A percentile compares a stretch with the other conserved stretches of the same genome.
phyloP scores from a whole-genome alignment of 2,329 filamentous ascomycete genomes.

The Sarocladiaceae sp. region DNA sequence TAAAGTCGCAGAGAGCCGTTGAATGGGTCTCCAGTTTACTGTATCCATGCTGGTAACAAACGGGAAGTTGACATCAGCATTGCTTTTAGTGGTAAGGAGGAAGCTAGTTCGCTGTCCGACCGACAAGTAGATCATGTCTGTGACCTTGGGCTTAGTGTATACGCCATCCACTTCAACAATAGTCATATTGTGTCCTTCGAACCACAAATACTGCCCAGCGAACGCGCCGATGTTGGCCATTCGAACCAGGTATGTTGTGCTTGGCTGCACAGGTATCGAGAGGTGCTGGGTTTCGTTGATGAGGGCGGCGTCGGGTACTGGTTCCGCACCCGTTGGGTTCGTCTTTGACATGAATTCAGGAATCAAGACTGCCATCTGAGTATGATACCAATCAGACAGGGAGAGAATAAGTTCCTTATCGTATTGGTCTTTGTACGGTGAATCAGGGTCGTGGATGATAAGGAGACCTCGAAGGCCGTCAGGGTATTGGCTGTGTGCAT shows the following conservation, averaged over 20 bases:
- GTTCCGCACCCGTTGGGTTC: constrained; percentile 57
- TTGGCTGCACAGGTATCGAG: constrained; percentile 55
- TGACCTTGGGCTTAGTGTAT: constrained; percentile 57
- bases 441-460: constrained; percentile 58
- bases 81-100: constrained; percentile 58
- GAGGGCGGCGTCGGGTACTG: constrained; percentile 63
- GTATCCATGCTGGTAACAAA: constrained; percentile 68
- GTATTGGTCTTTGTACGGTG: constrained; percentile 51
- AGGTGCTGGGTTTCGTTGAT: constrained; percentile 67
- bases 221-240: constrained; percentile 73
- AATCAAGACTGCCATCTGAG: constrained; percentile 44
- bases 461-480: constrained; percentile 64
- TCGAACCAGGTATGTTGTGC: constrained; percentile 69
- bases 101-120: constrained; percentile 65
- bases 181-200: constrained; percentile 62
- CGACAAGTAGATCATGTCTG: constrained; percentile 61
- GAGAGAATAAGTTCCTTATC: constrained; percentile 63
- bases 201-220: constrained; percentile 61
- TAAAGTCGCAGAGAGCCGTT: not conserved
- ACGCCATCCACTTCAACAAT: constrained; percentile 73
- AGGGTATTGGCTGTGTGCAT: constrained; percentile 63
- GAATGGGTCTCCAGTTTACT: constrained; percentile 32
- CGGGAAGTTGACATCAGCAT: constrained; percentile 59
- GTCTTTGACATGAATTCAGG: constrained; percentile 46
- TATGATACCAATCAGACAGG: constrained; percentile 69